phyloP scores from a whole-genome alignment of 2,329 filamentous ascomycete species.

The Furcasterigmium furcatum region DNA sequence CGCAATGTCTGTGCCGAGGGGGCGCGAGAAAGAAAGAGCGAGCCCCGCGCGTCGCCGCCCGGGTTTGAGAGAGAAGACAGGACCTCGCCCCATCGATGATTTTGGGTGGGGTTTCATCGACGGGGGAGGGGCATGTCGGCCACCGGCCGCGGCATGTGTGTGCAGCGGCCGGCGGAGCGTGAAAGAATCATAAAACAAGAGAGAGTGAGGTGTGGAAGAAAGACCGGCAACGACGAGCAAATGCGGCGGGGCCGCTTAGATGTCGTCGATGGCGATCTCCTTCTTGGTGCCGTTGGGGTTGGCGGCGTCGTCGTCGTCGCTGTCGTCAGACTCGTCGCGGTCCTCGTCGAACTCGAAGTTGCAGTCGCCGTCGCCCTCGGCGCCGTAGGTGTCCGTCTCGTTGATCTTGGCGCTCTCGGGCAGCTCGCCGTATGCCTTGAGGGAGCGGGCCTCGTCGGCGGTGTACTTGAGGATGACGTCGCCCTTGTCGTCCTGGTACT shows the following conservation, averaged over 20 bases:
- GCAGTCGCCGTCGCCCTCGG: slow-evolving; percentile 90
- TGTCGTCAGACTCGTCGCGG: slow-evolving; percentile 57
- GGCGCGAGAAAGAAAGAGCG: too few species aligned
- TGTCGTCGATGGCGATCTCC: slow-evolving; percentile 94
- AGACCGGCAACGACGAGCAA: background rate
- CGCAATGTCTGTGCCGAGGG: too few species aligned
- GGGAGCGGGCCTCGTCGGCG: slow-evolving; percentile 88
- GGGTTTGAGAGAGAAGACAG: slow-evolving; percentile 66
- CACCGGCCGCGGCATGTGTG: slow-evolving; percentile 1
- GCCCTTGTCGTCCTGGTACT: slow-evolving; percentile 94
- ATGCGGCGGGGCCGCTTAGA: too few species aligned
- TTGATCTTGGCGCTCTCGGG: slow-evolving; percentile 99
- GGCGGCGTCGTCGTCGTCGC: slow-evolving; percentile 48
- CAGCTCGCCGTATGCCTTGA: slow-evolving; percentile 97
- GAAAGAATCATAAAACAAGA: background rate
- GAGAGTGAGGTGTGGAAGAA: background rate
- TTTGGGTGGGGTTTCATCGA: background rate
- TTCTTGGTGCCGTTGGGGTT: slow-evolving; percentile 59
- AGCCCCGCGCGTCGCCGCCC: slow-evolving; percentile 13
- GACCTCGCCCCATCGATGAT: background rate
- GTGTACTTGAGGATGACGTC: slow-evolving; percentile 97
- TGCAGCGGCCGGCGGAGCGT: background rate
- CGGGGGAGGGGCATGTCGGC: slow-evolving; percentile 10
- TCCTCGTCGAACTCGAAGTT: slow-evolving; percentile 99
- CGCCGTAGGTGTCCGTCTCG: slow-evolving; percentile 93